Conservation (phyloP, 176 grass and related monocot genomes). For the Thinopyrum elongatum region DNA sequence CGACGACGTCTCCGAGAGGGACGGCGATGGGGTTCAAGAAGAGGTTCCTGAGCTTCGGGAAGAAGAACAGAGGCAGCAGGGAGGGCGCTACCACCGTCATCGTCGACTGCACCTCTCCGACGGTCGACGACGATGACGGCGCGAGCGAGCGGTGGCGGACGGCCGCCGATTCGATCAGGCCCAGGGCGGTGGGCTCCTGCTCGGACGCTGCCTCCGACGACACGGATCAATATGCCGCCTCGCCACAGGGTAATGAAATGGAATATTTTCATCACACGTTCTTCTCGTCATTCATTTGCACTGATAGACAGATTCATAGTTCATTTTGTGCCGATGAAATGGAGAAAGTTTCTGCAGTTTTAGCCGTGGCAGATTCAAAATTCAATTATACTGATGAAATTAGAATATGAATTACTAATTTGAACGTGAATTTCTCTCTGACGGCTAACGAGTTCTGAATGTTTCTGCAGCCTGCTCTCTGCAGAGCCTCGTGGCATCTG, state of each 20-base stretch:
- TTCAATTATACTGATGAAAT: neutral
- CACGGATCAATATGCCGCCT: neutral
- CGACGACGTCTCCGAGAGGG: conserved; percentile 31
- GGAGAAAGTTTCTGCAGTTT: neutral
- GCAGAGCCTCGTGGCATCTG: conserved; percentile 31
- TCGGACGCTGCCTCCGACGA: conserved; percentile 27
- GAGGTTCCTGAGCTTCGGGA: conserved; percentile 67
- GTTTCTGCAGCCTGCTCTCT: conserved; percentile 22
- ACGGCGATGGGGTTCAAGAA: conserved; percentile 63
- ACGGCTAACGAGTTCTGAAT: neutral
- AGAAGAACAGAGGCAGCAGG: conserved; percentile 44
- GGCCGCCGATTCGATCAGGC: conserved; percentile 27
- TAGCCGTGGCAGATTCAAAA: neutral
- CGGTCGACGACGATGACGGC: conserved; percentile 24
- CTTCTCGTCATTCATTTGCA: no score
- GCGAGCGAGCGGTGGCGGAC: conserved; percentile 25
- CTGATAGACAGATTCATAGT: no score
- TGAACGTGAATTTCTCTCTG: neutral
- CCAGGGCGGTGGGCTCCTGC: conserved; percentile 37
- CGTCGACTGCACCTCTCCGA: conserved; percentile 43
- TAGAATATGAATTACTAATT: neutral
- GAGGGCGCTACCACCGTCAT: conserved; percentile 41
- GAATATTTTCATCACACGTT: neutral
- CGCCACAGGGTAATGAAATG: conserved; percentile 25
- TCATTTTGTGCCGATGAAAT: neutral